Evolutionary conservation across 345 rosid species (phyloP).

Genomic region (Mallotus nudiflorus): DNA sequence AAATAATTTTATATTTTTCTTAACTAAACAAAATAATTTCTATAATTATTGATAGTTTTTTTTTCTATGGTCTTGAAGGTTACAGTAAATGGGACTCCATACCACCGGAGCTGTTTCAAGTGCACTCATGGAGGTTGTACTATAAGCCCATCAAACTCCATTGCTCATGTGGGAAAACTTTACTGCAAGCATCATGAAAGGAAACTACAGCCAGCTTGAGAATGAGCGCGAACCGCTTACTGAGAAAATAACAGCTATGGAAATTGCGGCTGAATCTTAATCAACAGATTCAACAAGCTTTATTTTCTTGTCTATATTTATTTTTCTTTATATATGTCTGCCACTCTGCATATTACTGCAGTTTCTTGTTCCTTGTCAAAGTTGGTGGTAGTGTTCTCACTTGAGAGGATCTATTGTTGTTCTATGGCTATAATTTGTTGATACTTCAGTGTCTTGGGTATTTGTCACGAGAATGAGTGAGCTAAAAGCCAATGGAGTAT

Average conservation of each 20-base stretch:
- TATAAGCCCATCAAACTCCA: constrained; percentile 62
- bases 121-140: constrained; percentile 65
- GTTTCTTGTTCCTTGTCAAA: neutral
- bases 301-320: too few species aligned
- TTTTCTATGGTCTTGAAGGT: constrained; percentile 34
- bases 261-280: constrained; percentile 38
- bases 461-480: too few species aligned
- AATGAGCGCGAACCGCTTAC: constrained; percentile 21
- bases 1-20: too few species aligned
- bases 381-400: too few species aligned
- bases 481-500: too few species aligned
- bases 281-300: neutral
- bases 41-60: too few species aligned
- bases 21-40: too few species aligned
- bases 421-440: too few species aligned
- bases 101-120: constrained; percentile 62
- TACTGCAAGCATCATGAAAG: constrained; percentile 77
- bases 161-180: constrained; percentile 60
- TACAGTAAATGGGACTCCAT: constrained; percentile 50
- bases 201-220: constrained; percentile 69
- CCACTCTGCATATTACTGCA: constrained; percentile 2
- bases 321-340: neutral
- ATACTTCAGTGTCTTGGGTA: too few species aligned
- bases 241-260: constrained; percentile 19
- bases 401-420: too few species aligned